phyloP scores from a whole-genome alignment of 2,329 filamentous ascomycete genomes.

The Aspergillus amoenus region DNA sequence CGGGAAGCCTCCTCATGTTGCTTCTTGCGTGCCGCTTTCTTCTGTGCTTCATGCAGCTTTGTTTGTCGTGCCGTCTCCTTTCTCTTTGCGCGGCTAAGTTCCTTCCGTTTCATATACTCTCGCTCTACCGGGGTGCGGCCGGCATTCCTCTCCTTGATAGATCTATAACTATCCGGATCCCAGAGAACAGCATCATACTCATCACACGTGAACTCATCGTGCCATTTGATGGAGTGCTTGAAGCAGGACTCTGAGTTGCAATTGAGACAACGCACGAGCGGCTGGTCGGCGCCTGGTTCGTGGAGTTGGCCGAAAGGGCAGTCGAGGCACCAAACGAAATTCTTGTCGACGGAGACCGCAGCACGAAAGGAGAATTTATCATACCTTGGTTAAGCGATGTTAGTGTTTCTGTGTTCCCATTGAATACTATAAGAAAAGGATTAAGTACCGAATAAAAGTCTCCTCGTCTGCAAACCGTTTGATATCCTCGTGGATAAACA shows the following conservation, averaged over 20 bases:
- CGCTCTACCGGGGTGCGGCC: not conserved
- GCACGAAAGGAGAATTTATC: constrained; percentile 4
- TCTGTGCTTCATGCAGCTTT: constrained; percentile 2
- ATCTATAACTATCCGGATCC: constrained; percentile 10
- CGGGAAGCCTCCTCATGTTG: constrained; percentile 2
- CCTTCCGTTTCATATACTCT: not conserved
- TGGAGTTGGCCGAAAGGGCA: constrained; percentile 13
- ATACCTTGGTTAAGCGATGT: not conserved
- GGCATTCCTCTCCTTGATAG: not conserved
- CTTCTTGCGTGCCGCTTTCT: not conserved
- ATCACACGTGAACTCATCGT: constrained; percentile 11
- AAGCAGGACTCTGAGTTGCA: constrained; percentile 8
- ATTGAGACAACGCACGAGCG: constrained; percentile 2
- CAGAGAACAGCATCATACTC: constrained; percentile 12
- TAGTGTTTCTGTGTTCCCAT: not conserved
- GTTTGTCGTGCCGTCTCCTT: not conserved
- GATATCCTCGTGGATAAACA: constrained; percentile 9
- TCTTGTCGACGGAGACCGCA: constrained; percentile 8
- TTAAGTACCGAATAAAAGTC: constrained; percentile 7
- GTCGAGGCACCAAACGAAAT: constrained; percentile 13
- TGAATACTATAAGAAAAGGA: too few relatives aligned
- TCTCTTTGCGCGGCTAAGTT: not conserved
- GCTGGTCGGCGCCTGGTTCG: constrained; percentile 1
- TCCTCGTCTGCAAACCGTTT: constrained; percentile 6
- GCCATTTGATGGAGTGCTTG: constrained; percentile 14